Evolutionary conservation across 768 basidiomycete genomes (phyloP), one percentile per base, ranked within the genome.

Genomic region (Lactifluus rugatus): DNA sequence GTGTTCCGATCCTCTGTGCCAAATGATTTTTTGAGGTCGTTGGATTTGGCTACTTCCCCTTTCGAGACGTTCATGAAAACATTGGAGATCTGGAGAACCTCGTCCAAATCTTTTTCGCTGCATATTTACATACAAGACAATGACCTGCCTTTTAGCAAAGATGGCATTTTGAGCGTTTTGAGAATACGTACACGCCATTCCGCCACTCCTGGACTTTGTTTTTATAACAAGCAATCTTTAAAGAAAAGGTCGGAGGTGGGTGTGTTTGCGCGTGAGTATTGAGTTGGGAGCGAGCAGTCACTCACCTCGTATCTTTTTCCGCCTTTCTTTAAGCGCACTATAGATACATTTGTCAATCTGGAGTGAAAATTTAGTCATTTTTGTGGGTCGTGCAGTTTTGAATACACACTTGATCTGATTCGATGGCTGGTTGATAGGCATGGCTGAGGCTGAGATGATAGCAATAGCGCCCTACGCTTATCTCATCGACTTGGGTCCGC

Each of bases 161-260:
- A n/a, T 31, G 13, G n/a, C 14, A 54, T 17, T 26, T 34, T 34
- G 13, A 34, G 11, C 34, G 16, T 10, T 32, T 14, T 44, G 39
- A 26, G 56, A 19, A 28, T 28, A 75, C 85, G 69, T 71, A 91
- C 85, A 95, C 88, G 61, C 93, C 93, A 57, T 81, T 91, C 58
- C 96, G 77, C 82, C 86, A 99, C 70, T 96, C 94, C 65, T 94
- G 91, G 26, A 99, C 96, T 73, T 97, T 97, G 73, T 99, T 99
- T 78, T 97, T 95, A 77, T 98, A 99, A 72, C 93, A 96, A 37
- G 96, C 95, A 66, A 99, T 89, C 95, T 87, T 31, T 62, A 17
- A 25, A 32, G 2, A 44, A 10, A 21, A 34, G 13, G n/a, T 21
- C 2, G 21, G 26, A 28, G 48, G 3, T 32, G 23, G n/a, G 32